Evolutionary conservation across 495 filamentous ascomycete species (phyloP), one percentile per base, ranked within the genome.

Genomic region (Xylaria castorea): DNA sequence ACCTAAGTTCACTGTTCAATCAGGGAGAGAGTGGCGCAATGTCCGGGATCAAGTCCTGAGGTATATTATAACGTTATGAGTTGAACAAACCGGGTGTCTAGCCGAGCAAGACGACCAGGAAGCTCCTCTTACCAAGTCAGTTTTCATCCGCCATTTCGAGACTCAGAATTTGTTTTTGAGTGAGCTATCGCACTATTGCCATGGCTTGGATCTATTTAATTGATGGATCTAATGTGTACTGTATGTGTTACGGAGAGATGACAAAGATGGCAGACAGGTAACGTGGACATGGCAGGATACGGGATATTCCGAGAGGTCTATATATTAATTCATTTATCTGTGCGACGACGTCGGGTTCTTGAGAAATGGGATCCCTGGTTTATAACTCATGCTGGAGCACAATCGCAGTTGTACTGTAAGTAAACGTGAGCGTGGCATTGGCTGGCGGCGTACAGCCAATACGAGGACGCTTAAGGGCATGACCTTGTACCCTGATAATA

Each of bases 321-420:
- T 44, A 66, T 66, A 66, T 66, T 66, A 53, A 51, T 66, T 66
- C 40, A 66, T 51, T 53, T 51, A 51, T 66, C 9, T 53, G 64
- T 66, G 64, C 6, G 64, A 66, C 64, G 44, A 40, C 34, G 46
- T 30, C 34, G 4, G 32, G 40, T 42, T 65, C 20, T 65, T 3
- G 42, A 65, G 6, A 5, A 48, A 32, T 46, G 12, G 62, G 42
- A 9, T 7, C 62, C 38, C 40, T 32, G 27, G 42, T 7, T n/a
- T 6, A 16, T n/a, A 27, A 20, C 2, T 65, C 32, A 42, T 48
- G 25, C 27, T 32, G 30, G 11, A 30, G 48, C 18, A 66, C 22
- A 3, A 22, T 66, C 40, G 64, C 34, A 62, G 42, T 46, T 64
- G 16, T n/a, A n/a, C n/a, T n/a, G n/a, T n/a, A n/a, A n/a, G n/a